A percentile compares a stretch with the other conserved stretches of the same genome.
Conservation (phyloP, 106 monocot genomes). For the Acanthochlamys bracteata region DNA sequence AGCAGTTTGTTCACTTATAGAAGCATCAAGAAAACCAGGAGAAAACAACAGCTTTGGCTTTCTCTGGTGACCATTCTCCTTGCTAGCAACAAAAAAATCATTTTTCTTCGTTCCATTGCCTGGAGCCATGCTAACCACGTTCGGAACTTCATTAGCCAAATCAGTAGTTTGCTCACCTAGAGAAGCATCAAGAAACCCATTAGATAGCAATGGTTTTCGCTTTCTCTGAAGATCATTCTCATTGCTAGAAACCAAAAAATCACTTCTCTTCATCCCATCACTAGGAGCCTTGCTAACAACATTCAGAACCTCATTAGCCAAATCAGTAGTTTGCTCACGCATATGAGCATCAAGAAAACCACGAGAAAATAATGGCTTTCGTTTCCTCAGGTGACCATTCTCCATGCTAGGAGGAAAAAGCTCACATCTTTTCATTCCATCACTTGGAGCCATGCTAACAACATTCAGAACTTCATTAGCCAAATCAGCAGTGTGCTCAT, state of each 20-base stretch:
- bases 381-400: conserved; percentile 7
- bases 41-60: conserved; percentile 22
- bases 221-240: conserved; percentile 9
- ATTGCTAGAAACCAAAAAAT: background rate
- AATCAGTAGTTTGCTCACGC: background rate
- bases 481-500: background rate
- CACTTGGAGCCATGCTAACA: background rate
- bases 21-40: conserved; percentile 24
- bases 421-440: background rate
- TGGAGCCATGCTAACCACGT: background rate
- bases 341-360: conserved; percentile 32
- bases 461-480: background rate
- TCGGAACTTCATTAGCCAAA: conserved; percentile 1
- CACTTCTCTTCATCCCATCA: background rate
- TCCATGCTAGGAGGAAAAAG: background rate
- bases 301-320: background rate
- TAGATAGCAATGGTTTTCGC: conserved; percentile 18
- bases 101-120: background rate
- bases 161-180: background rate
- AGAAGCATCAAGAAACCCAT: conserved; percentile 24
- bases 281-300: background rate
- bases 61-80: conserved; percentile 3
- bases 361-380: conserved; percentile 19
- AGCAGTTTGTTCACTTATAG: background rate
- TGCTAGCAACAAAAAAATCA: background rate